A percentile compares a stretch with the other conserved stretches of the same genome.
phyloP scores from a whole-genome alignment of 805 yeast genomes.

The Spathaspora hagerdaliae region DNA sequence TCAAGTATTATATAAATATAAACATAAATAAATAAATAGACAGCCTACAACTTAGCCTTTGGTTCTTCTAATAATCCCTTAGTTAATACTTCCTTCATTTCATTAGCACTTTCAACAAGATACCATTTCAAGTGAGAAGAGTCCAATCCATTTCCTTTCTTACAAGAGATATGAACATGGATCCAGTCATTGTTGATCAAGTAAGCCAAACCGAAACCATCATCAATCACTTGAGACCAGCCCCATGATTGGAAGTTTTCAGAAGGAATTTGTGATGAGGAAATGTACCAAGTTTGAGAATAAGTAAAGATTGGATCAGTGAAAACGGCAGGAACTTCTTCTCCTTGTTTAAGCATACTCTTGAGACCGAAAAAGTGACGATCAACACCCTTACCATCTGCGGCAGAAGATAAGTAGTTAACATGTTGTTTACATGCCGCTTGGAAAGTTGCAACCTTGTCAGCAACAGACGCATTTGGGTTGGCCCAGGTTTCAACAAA shows the following conservation, averaged over 20 bases:
- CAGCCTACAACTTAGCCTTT: conserved; percentile 34
- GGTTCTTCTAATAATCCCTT: conserved; percentile 28
- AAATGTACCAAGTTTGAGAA: conserved; percentile 79
- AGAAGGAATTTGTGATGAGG: conserved; percentile 86
- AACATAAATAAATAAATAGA: neutral
- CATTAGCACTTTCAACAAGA: conserved; percentile 75
- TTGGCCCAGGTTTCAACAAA: conserved; percentile 76
- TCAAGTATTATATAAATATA: neutral
- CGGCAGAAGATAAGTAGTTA: conserved; percentile 67
- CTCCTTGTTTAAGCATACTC: conserved; percentile 59
- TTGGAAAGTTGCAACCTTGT: conserved; percentile 65
- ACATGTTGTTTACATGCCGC: conserved; percentile 74
- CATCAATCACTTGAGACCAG: conserved; percentile 91
- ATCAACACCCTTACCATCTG: conserved; percentile 86
- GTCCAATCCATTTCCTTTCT: conserved; percentile 56
- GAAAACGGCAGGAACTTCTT: conserved; percentile 63
- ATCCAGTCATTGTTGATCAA: conserved; percentile 83
- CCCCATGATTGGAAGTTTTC: conserved; percentile 86
- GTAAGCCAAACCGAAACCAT: conserved; percentile 91
- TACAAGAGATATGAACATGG: conserved; percentile 79
- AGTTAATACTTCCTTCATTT: conserved; percentile 63
- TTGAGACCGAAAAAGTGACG: conserved; percentile 90
- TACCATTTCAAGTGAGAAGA: conserved; percentile 61
- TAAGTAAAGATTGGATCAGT: conserved; percentile 71
- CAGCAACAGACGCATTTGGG: conserved; percentile 43